Evolutionary conservation across 1,284 basidiomycete species (phyloP).

Genomic region (Boletellus deceptivus): DNA sequence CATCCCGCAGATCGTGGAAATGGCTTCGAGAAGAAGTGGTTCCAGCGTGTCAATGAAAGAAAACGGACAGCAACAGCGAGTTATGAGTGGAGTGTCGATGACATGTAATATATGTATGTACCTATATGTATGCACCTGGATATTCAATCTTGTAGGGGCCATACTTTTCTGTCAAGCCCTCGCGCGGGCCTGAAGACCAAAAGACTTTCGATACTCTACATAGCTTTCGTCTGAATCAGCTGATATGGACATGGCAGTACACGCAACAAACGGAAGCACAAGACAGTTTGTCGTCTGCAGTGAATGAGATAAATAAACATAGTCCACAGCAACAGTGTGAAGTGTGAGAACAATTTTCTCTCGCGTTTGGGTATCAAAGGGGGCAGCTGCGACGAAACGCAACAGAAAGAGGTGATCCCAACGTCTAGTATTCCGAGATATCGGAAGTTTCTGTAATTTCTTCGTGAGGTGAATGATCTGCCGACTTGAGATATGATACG

Average conservation of each 20-base stretch:
- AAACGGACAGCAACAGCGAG: constrained; percentile 69
- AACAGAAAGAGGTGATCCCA: background rate
- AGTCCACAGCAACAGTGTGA: constrained; percentile 7
- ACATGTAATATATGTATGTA: constrained; percentile 61
- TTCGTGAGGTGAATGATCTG: constrained; percentile 27
- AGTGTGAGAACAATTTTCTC: constrained; percentile 13
- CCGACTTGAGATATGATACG: constrained; percentile 26
- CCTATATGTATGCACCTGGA: constrained; percentile 1
- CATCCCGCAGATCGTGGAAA: constrained; percentile 74
- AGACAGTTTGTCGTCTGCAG: constrained; percentile 6
- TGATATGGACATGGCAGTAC: background rate
- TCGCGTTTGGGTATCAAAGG: constrained; percentile 5
- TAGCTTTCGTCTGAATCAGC: background rate
- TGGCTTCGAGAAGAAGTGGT: constrained; percentile 92
- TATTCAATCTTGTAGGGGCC: constrained; percentile 1
- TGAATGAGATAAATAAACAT: constrained; percentile 25
- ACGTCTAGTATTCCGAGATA: constrained; percentile 33
- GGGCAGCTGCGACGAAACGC: constrained; percentile 8
- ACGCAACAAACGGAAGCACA: constrained; percentile 2
- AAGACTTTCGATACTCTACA: too few relatives aligned
- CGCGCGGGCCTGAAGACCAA: background rate
- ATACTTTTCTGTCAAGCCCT: background rate
- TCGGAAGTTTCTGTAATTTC: constrained; percentile 29
- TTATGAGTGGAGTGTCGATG: constrained; percentile 84
- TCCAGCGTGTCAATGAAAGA: constrained; percentile 77